phyloP scores from a whole-genome alignment of 768 basidiomycete species.

The Pholiota microspora region DNA sequence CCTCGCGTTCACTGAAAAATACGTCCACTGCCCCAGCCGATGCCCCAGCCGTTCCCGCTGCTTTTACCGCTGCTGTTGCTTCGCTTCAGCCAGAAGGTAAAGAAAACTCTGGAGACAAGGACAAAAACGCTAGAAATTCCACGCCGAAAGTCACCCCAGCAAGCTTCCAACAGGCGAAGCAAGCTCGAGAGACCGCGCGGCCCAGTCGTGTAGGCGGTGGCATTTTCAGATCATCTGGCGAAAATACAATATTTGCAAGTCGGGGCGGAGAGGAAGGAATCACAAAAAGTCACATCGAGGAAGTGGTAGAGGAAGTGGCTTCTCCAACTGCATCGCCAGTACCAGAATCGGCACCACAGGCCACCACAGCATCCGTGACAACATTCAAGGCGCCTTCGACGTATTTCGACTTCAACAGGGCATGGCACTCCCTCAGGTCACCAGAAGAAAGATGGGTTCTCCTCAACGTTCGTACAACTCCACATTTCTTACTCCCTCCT shows the following conservation, averaged over 20 bases:
- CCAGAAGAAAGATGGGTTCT: slow-evolving; percentile 54
- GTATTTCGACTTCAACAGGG: slow-evolving; percentile 60
- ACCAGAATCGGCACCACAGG: not conserved
- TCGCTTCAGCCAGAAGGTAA: slow-evolving; percentile 1
- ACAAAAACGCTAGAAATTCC: not conserved
- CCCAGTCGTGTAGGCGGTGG: slow-evolving; percentile 60
- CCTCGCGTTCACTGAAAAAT: slow-evolving; percentile 24
- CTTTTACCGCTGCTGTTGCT: not conserved
- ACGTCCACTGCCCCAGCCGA: slow-evolving; percentile 4
- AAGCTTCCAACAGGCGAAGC: slow-evolving; percentile 60
- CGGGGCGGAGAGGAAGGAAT: slow-evolving; percentile 15
- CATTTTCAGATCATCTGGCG: slow-evolving; percentile 66
- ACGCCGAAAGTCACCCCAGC: slow-evolving; percentile 11
- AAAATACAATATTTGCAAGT: slow-evolving; percentile 53
- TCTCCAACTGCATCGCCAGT: not conserved
- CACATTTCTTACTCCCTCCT: not conserved
- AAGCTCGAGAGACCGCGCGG: slow-evolving; percentile 46
- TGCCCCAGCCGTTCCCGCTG: slow-evolving; percentile 4
- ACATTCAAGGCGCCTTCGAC: slow-evolving; percentile 32
- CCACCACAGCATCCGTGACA: not conserved
- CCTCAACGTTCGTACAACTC: slow-evolving; percentile 40
- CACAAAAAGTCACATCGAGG: not conserved
- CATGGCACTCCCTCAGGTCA: slow-evolving; percentile 48
- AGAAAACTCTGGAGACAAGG: not conserved
- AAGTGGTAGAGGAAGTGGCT: not conserved